phyloP scores from a whole-genome alignment of 2,329 filamentous ascomycete species.

The Aspergillus fructus region DNA sequence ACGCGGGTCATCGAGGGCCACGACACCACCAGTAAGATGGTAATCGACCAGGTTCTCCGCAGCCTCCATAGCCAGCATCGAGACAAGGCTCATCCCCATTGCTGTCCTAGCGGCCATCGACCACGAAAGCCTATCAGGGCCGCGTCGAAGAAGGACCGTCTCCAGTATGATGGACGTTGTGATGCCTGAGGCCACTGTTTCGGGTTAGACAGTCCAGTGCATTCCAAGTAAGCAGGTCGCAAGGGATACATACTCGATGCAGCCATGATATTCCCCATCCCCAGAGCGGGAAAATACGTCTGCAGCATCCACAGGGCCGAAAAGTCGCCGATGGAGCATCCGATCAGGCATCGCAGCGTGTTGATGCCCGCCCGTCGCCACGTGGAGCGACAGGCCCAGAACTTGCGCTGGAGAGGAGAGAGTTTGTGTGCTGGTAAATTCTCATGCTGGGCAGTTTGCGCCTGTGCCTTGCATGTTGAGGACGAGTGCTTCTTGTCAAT shows the following conservation, averaged over 20 bases:
- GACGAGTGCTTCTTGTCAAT: not conserved
- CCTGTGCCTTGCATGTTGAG: not conserved
- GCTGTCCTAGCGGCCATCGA: constrained; percentile 50
- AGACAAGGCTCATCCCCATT: constrained; percentile 59
- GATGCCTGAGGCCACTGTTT: constrained; percentile 52
- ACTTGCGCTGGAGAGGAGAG: constrained; percentile 10
- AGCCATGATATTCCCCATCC: constrained; percentile 52
- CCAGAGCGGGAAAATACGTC: constrained; percentile 47
- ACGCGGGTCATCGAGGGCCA: constrained; percentile 46
- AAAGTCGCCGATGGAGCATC: constrained; percentile 59
- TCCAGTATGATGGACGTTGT: constrained; percentile 54
- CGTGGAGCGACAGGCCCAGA: constrained; percentile 37
- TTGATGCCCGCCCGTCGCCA: constrained; percentile 57
- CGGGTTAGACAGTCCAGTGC: not conserved
- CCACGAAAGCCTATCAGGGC: constrained; percentile 52
- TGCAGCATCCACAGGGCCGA: constrained; percentile 58
- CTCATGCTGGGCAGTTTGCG: not conserved
- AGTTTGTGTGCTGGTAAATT: too few species aligned
- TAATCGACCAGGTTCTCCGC: constrained; percentile 58
- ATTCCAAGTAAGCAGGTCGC: not conserved
- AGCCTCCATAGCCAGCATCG: constrained; percentile 59
- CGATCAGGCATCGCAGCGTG: constrained; percentile 55
- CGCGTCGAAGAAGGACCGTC: constrained; percentile 51
- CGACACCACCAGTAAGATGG: constrained; percentile 53
- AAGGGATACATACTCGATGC: constrained; percentile 46